Evolutionary conservation across 257 asterid species (phyloP), one percentile per base, ranked within the genome.

Genomic region (Solanum ossicruentum): DNA sequence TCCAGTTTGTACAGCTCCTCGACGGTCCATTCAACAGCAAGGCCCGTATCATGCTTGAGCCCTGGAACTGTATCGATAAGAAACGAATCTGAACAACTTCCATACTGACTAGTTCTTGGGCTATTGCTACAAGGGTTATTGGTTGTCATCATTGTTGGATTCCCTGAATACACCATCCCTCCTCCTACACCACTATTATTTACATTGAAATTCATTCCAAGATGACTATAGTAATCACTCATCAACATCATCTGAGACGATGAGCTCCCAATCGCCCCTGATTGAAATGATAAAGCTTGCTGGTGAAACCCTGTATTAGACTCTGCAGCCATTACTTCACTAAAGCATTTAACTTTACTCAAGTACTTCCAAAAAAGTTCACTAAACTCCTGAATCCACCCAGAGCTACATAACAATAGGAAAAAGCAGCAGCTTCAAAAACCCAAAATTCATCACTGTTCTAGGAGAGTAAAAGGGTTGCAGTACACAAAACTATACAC

Each of bases 1-100:
- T 93, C 96, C 85, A 95, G 75, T 87, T 89, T 95, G 85, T 84
- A 90, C 91, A 93, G 94, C 80, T 93, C 98, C 43, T 92, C 97
- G 43, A 88, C 88, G 21, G 97, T 90, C 98, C 98, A 95, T 90
- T 95, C 98, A 55, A 85, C 96, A 0, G 96, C 97, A 61, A 95
- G 85, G 28, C 95, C 97, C 0, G 97, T 89, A 18, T 93, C 98
- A 88, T 93, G 97, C 88, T 93, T 94, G 89, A 95, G 84, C 87
- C 97, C 97, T 6, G 97, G 94, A 54, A 85, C 92, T 6, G 94
- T 88, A 83, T 94, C 96, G 82, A 92, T 80, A 81, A 92, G 89
- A 52, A 91, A 91, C 78, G 95, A 81, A 17, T 89, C 86, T 54
- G 88, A 43, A 43, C 90, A 90, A 71, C 88, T 90, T 66, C 86